phyloP scores from a whole-genome alignment of 257 asterid genomes.

The Nemophila menziesii region DNA sequence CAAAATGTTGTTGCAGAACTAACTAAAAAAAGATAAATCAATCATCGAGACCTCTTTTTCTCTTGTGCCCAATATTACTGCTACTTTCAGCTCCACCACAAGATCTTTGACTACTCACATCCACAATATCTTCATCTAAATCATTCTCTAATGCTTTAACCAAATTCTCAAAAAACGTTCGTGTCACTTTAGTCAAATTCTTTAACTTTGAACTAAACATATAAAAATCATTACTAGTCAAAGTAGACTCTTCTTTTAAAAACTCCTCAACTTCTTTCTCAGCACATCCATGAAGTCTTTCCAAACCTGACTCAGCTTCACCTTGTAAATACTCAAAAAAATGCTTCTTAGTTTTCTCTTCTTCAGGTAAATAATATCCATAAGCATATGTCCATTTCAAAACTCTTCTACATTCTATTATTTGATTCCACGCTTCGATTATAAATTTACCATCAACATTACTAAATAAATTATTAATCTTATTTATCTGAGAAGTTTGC shows the following conservation, averaged over 20 bases:
- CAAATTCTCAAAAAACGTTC: conserved; percentile 4
- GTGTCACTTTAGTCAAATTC: not conserved
- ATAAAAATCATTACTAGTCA: not conserved
- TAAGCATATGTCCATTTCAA: conserved; percentile 30
- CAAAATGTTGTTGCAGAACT: no score
- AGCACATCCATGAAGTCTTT: conserved; percentile 28
- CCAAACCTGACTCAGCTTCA: conserved; percentile 21
- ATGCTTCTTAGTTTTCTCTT: conserved; percentile 2
- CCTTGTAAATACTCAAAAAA: conserved; percentile 27
- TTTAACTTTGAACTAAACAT: conserved; percentile 1
- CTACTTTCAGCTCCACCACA: no score
- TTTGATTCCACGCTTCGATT: conserved; percentile 24
- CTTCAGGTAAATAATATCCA: conserved; percentile 16
- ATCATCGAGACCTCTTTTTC: no score
- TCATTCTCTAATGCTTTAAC: conserved; percentile 1
- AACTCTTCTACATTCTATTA: conserved; percentile 30
- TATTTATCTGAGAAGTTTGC: not conserved
- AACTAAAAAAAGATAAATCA: no score
- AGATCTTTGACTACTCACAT: no score
- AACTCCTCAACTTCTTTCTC: conserved; percentile 18
- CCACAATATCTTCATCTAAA: no score
- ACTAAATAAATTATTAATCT: no score
- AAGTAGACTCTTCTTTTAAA: not conserved
- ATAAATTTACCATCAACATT: no score
- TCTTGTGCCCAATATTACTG: no score